phyloP scores from a whole-genome alignment of 768 basidiomycete species.

The Lentinula boryana region DNA sequence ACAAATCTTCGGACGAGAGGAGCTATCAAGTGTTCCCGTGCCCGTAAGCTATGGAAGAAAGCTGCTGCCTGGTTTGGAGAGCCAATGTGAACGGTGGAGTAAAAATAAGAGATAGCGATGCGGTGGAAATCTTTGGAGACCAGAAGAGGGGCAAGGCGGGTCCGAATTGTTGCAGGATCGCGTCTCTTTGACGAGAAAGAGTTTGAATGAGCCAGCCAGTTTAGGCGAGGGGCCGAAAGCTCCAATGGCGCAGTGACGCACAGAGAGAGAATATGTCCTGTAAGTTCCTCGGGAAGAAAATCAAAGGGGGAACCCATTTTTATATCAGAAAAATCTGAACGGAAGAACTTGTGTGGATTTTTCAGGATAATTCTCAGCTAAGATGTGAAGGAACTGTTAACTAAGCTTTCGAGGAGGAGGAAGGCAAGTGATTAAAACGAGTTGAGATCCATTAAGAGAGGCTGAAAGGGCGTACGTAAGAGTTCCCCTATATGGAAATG shows the following conservation, averaged over 20 bases:
- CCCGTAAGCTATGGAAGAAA: slow-evolving; percentile 30
- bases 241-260: slow-evolving; percentile 17
- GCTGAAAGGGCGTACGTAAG: not conserved
- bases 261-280: slow-evolving; percentile 38
- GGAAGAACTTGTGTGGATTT: not conserved
- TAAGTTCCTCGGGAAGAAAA: slow-evolving; percentile 26
- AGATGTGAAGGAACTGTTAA: not conserved
- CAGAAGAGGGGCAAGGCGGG: slow-evolving; percentile 37
- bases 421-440: not conserved
- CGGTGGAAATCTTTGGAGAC: slow-evolving; percentile 47
- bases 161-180: slow-evolving; percentile 3
- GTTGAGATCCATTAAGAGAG: not conserved
- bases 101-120: slow-evolving; percentile 53
- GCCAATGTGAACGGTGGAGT: slow-evolving; percentile 43
- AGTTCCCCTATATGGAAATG: not conserved
- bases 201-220: slow-evolving; percentile 16
- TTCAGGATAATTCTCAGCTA: not conserved
- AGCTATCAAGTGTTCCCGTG: slow-evolving; percentile 29
- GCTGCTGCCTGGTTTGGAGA: slow-evolving; percentile 30
- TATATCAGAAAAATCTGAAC: not conserved
- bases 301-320: slow-evolving; percentile 11
- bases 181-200: slow-evolving; percentile 3
- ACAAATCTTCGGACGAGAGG: slow-evolving; percentile 34
- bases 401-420: not conserved
- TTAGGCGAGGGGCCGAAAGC: slow-evolving; percentile 15